phyloP scores from a whole-genome alignment of 257 asterid species.

The Solanum virginianum region DNA sequence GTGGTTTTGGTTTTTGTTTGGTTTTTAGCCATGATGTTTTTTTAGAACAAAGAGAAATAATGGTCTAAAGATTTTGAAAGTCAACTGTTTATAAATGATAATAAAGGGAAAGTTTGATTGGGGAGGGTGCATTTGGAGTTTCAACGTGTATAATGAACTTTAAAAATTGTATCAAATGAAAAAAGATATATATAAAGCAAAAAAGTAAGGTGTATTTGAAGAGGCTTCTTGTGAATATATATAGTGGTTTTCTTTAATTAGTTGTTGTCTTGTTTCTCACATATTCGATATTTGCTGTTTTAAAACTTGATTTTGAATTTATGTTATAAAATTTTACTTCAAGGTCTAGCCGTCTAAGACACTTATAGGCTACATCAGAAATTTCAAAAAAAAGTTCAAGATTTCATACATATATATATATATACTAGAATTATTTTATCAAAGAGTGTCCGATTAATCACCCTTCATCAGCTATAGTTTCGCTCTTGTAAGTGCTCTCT shows the following conservation, averaged over 20 bases:
- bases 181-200: background rate
- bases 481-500: background rate
- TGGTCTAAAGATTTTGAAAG: conserved; percentile 2
- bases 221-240: background rate
- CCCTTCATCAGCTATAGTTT: background rate
- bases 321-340: background rate
- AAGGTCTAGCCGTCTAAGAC: background rate
- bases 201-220: background rate
- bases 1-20: background rate
- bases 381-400: background rate
- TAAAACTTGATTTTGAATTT: background rate
- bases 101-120: background rate
- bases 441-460: background rate
- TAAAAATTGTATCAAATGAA: background rate
- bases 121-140: conserved; percentile 20
- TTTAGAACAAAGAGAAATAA: background rate
- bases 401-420: background rate
- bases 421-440: too few relatives aligned
- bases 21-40: conserved; percentile 13
- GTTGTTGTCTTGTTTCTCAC: background rate
- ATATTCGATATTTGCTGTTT: background rate
- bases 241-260: background rate
- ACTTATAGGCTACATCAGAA: background rate
- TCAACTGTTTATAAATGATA: conserved; percentile 10
- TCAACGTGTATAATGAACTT: background rate